These are phyloP conservation scores for Penicillium vulpinum DNA, from an alignment of 2,329 filamentous ascomycete genomes.

Conservation along the genomic window DNA sequence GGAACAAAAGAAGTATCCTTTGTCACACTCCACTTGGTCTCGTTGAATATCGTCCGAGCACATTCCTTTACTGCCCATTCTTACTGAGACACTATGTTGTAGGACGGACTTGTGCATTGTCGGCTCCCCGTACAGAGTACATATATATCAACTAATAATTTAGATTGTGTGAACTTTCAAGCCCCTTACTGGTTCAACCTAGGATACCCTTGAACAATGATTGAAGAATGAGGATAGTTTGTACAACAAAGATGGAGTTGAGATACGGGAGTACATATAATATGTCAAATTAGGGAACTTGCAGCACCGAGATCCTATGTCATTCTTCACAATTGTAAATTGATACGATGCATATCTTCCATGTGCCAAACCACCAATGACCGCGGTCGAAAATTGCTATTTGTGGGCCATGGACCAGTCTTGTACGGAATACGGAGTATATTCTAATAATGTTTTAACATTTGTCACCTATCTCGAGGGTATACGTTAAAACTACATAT, in stretches of 20 bases:
- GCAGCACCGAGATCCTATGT: not conserved
- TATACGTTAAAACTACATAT: not conserved
- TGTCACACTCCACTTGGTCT: constrained; percentile 10
- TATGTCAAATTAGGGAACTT: not conserved
- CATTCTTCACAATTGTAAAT: not conserved
- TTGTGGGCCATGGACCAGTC: not conserved
- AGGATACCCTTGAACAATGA: not conserved
- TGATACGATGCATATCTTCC: constrained; percentile 3
- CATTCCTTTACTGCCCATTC: not conserved
- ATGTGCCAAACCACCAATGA: constrained; percentile 1
- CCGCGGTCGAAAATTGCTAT: not conserved
- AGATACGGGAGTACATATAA: not conserved
- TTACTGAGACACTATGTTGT: not conserved
- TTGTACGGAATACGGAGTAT: not conserved
- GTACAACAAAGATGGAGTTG: not conserved
- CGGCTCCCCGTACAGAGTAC: not conserved
- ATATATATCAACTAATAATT: not conserved
- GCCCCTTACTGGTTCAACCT: not conserved
- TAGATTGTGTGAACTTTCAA: not conserved
- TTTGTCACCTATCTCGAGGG: not conserved
- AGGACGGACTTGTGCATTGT: not conserved
- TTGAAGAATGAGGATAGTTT: not conserved
- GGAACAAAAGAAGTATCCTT: not conserved
- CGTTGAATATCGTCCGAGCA: constrained; percentile 19
- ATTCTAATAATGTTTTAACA: not conserved